These are phyloP conservation scores for Pueraria montana DNA, from an alignment of 306 rosid species.

Conservation along the genomic window DNA sequence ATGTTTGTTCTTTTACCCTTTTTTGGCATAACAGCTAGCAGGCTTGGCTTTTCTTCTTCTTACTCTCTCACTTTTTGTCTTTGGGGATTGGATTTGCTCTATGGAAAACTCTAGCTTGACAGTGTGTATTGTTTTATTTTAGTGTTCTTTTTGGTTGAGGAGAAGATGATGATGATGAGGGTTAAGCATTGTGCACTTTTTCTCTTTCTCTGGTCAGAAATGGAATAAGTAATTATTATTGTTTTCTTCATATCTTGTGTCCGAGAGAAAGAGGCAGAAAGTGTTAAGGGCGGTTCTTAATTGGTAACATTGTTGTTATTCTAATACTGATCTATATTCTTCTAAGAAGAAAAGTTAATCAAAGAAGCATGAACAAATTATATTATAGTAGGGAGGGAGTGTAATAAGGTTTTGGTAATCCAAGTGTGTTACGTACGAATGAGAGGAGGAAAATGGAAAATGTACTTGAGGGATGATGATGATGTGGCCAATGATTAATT, in stretches of 20 bases:
- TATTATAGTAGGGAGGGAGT: slow-evolving; percentile 34
- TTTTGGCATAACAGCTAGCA: background rate
- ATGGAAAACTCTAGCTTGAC: background rate
- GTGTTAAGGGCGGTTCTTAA: slow-evolving; percentile 60
- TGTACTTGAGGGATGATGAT: slow-evolving; percentile 16
- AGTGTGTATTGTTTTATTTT: background rate
- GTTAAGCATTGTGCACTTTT: slow-evolving; percentile 16
- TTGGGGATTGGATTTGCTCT: slow-evolving; percentile 7
- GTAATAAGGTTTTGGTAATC: slow-evolving; percentile 9
- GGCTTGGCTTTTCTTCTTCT: slow-evolving; percentile 2
- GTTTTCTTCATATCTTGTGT: slow-evolving; percentile 56
- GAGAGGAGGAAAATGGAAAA: slow-evolving; percentile 11
- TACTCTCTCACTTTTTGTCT: slow-evolving; percentile 2
- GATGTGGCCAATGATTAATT: slow-evolving; percentile 53
- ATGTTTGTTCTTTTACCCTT: background rate
- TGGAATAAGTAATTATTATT: slow-evolving; percentile 40
- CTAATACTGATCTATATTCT: slow-evolving; percentile 43
- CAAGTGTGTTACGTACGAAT: slow-evolving; percentile 28
- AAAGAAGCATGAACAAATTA: slow-evolving; percentile 40
- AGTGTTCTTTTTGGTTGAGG: slow-evolving; percentile 5
- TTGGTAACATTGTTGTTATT: slow-evolving; percentile 41
- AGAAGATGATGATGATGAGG: slow-evolving; percentile 6
- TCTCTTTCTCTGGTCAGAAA: slow-evolving; percentile 45
- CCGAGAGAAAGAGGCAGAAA: slow-evolving; percentile 87
- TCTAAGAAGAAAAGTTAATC: slow-evolving; percentile 42